Conservation (phyloP, 805 yeast species). For the Allodekkera sacchari region DNA sequence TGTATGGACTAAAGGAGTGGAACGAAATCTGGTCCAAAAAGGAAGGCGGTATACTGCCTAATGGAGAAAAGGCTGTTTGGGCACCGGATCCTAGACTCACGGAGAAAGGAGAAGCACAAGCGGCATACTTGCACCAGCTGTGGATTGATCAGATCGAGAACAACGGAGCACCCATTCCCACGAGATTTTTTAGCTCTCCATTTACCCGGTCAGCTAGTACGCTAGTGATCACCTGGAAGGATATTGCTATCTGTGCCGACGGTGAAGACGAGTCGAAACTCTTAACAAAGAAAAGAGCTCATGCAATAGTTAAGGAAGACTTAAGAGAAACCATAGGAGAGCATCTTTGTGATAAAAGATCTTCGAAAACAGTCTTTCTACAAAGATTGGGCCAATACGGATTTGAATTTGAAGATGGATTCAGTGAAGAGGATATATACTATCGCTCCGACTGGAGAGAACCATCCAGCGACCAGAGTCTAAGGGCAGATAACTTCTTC, state of each 20-base stretch:
- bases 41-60: slow-evolving; percentile 30
- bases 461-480: slow-evolving; percentile 37
- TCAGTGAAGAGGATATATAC: slow-evolving; percentile 41
- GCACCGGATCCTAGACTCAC: slow-evolving; percentile 59
- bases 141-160: slow-evolving; percentile 33
- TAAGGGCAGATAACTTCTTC: slow-evolving; percentile 39
- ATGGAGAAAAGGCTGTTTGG: slow-evolving; percentile 42
- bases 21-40: slow-evolving; percentile 41
- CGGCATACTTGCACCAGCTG: slow-evolving; percentile 34
- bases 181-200: slow-evolving; percentile 50
- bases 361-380: slow-evolving; percentile 28
- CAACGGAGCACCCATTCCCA: slow-evolving; percentile 49
- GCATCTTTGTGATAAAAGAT: slow-evolving; percentile 54
- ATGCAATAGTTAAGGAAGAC: slow-evolving; percentile 32
- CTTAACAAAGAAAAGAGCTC: slow-evolving; percentile 8
- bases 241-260: slow-evolving; percentile 23
- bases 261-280: slow-evolving; percentile 14
- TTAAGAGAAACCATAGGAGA: slow-evolving; percentile 55
- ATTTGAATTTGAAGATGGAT: slow-evolving; percentile 35
- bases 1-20: slow-evolving; percentile 55
- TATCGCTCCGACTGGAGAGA: slow-evolving; percentile 41
- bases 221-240: slow-evolving; percentile 41
- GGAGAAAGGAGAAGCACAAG: slow-evolving; percentile 47
- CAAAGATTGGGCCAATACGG: slow-evolving; percentile 33
- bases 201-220: slow-evolving; percentile 59